Conservation (phyloP, 2,329 filamentous ascomycete species). For the Aschersonia sp. region DNA sequence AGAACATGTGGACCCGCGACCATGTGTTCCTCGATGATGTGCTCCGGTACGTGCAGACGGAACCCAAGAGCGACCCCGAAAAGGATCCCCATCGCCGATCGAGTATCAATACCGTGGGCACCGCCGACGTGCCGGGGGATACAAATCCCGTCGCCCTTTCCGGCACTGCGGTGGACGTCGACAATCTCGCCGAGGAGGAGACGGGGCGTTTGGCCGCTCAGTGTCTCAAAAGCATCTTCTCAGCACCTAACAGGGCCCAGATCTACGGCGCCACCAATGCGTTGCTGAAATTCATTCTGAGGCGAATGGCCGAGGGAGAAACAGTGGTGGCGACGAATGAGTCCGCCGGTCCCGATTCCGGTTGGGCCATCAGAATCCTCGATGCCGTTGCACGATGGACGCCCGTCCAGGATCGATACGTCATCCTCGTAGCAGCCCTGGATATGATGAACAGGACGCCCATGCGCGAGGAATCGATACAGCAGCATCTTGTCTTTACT, state of each 20-base stretch:
- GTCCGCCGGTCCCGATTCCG: slow-evolving; percentile 30
- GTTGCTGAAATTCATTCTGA: slow-evolving; percentile 60
- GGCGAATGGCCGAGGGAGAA: slow-evolving; percentile 37
- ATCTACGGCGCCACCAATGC: slow-evolving; percentile 62
- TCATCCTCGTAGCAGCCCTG: slow-evolving; percentile 70
- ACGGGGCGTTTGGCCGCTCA: slow-evolving; percentile 72
- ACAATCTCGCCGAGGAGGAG: slow-evolving; percentile 80
- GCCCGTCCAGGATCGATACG: slow-evolving; percentile 86
- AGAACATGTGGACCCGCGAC: slow-evolving; percentile 69
- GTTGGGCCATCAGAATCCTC: slow-evolving; percentile 75
- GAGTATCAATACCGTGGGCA: slow-evolving; percentile 65
- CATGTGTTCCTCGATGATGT: slow-evolving; percentile 56
- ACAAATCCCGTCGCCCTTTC: slow-evolving; percentile 59
- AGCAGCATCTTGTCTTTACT: slow-evolving; percentile 59
- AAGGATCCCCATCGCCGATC: slow-evolving; percentile 50
- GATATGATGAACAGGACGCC: slow-evolving; percentile 58
- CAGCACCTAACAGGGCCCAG: slow-evolving; percentile 67
- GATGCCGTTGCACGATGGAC: slow-evolving; percentile 73
- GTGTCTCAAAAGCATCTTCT: slow-evolving; percentile 75
- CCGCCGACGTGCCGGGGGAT: slow-evolving; percentile 44
- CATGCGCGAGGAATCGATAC: slow-evolving; percentile 54
- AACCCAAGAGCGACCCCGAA: slow-evolving; percentile 55
- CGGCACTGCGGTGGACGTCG: slow-evolving; percentile 72
- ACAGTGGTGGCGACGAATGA: slow-evolving; percentile 34
- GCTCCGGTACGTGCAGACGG: slow-evolving; percentile 48